Evolutionary conservation across 1,139 yeast genomes (phyloP), one percentile per base, ranked within the genome.

Genomic region (Nadsonia commutata): DNA sequence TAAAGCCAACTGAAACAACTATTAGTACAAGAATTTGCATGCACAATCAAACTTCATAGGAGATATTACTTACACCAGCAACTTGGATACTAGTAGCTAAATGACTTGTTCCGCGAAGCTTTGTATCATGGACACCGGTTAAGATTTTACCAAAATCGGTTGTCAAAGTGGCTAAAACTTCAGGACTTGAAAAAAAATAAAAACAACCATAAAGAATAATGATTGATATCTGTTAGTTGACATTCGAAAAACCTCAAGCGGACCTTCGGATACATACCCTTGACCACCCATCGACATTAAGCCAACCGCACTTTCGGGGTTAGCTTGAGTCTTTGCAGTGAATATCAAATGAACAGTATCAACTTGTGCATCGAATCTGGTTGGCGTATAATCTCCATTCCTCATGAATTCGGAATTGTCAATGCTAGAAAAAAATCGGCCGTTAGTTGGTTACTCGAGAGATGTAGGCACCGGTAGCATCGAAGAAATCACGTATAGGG

Each of bases 331-430:
- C 63, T 90, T 88, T 51, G 83, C 78, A 51, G 82, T 83, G 67
- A 90, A 93, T 43, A 93, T 76, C 54, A 80, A 71, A 56, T 86
- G 94, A 20, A 90, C 86, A n/a, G 96, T 80, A 49, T 93, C 94
- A 50, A 82, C 70, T 63, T 93, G 96, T 1, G 98, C 96, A 49
- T 82, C 94, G 59, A 80, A 88, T 56, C 98, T 74, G 20, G 93
- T 80, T 22, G 94, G 78, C 40, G 85, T 72, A 58, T 80, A 93
- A 62, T 93, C 98, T 37, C 97, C 98, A 60, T 90, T 90, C 57
- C 98, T 74, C 76, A 88, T 83, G 63, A 72, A 90, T 66, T 93
- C 98, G 47, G 96, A 85, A 71, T 86, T 88, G 67, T 93, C 98
- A 57, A 90, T 76, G 55, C 66, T 63, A 43, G 8, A 39, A 37